These are phyloP conservation scores for Mortierella sp. DNA, from an alignment of 371 early-diverging fungal species.

Conservation along the genomic window DNA sequence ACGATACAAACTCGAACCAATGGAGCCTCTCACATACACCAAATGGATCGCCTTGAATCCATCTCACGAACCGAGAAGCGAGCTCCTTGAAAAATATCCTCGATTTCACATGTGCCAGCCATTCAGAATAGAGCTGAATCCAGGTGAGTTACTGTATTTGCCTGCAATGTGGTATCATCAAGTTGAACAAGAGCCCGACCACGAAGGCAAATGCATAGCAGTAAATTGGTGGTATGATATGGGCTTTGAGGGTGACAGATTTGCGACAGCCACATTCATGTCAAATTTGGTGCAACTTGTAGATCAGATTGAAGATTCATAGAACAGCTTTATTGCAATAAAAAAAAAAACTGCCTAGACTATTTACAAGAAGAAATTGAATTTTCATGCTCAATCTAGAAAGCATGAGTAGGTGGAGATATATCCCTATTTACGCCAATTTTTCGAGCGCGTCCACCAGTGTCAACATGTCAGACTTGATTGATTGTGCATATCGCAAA, in stretches of 20 bases:
- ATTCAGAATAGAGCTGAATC: constrained; percentile 67
- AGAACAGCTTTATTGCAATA: background rate
- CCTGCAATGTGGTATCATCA: constrained; percentile 89
- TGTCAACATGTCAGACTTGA: constrained; percentile 79
- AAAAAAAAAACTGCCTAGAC: background rate
- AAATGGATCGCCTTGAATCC: constrained; percentile 81
- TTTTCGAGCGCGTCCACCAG: constrained; percentile 77
- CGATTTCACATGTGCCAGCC: constrained; percentile 68
- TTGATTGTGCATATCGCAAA: constrained; percentile 80
- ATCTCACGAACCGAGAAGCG: constrained; percentile 44
- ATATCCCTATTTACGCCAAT: constrained; percentile 28
- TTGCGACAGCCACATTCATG: constrained; percentile 39
- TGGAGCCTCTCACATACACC: constrained; percentile 58
- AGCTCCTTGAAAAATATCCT: constrained; percentile 63
- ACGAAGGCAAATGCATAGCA: constrained; percentile 76
- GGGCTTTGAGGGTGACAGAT: constrained; percentile 64
- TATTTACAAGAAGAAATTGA: background rate
- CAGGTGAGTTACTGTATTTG: constrained; percentile 82
- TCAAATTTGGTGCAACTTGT: constrained; percentile 39
- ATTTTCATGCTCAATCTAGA: background rate
- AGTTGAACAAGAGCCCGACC: constrained; percentile 71
- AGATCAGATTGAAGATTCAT: constrained; percentile 35
- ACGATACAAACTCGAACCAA: constrained; percentile 55
- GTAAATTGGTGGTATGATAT: constrained; percentile 89
- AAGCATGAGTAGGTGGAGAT: no score